Base-by-base conservation (phyloP, 495 filamentous ascomycete species). In the Lentithecium fluviatile region DNA sequence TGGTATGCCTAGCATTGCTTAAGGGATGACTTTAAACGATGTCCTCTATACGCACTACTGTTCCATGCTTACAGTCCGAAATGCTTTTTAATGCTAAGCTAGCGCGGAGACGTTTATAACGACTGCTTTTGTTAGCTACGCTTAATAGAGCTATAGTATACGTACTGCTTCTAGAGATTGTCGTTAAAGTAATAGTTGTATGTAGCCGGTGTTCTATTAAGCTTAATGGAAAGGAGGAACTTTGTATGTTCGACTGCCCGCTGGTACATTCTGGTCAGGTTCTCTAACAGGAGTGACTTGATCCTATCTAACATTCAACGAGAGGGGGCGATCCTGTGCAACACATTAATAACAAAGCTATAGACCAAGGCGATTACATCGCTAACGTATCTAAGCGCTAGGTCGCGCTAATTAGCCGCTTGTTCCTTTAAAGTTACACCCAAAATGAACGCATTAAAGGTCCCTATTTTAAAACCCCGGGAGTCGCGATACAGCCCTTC, bases 101-200 rank as follows among this genome's bases (percentile, higher is more conserved):
- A 8, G 36, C 7, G 36, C 36, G 7, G 36, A 38, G 15, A 38
- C 36, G 36, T 15, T 38, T 7, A 7, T 38, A 15, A 15, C 36
- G 36, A 7, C 36, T 38, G 36, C 15, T 7, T 7, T 15, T 6
- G 19, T 13, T 17, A 46, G 20, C 19, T 19, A 21, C 8, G 6
- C 19, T 24, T 15, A 50, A 32, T 23, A 24, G 19, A 24, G 8
- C 11, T 10, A 21, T 15, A 50, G 47, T 8, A 23, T 5, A 6
- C 55, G 62, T 57, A 76, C 75, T 68, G 62, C 57, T 76, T 76
- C 51, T 82, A 69, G 0, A 85, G 66, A 34, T 75, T 77, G 2
- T 77, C 74, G 48, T 73, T 80, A 59, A 87, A 79, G 51, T 79
- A 80, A 51, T 82, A 79, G 56, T 84, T 81, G 10, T 76, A 60